These are phyloP conservation scores for Barnettozyma pratensis DNA, from an alignment of 805 yeast genomes.

Conservation along the genomic window DNA sequence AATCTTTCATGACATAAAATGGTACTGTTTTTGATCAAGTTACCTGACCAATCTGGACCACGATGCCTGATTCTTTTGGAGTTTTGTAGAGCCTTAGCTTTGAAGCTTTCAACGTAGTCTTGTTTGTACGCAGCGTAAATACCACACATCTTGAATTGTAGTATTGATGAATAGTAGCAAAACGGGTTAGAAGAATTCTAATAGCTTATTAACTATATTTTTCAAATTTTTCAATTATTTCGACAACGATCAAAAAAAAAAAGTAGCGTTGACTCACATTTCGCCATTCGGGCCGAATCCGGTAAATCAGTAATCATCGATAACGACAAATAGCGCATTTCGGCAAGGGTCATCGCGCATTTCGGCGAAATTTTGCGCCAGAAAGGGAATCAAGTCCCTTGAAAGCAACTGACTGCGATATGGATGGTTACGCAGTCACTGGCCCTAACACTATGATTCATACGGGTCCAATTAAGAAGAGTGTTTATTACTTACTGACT, in stretches of 20 bases:
- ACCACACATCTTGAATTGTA: conserved; percentile 74
- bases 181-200: neutral
- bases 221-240: conserved; percentile 1
- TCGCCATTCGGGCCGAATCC: neutral
- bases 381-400: neutral
- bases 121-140: conserved; percentile 90
- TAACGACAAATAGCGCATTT: neutral
- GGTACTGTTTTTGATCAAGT: conserved; percentile 70
- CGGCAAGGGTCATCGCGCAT: neutral
- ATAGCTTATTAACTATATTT: neutral
- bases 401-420: no score
- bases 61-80: conserved; percentile 95
- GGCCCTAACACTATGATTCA: no score
- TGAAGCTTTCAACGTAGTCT: conserved; percentile 73
- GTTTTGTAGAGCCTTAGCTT: conserved; percentile 82
- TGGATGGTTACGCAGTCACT: no score
- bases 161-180: neutral
- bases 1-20: conserved; percentile 92
- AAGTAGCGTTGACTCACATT: no score
- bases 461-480: no score
- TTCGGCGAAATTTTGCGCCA: neutral
- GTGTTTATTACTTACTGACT: no score
- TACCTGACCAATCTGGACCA: conserved; percentile 99
- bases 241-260: neutral
- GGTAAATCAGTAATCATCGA: neutral